These are phyloP conservation scores for Xylaria sp. DNA, from an alignment of 495 filamentous ascomycete species.

Conservation along the genomic window DNA sequence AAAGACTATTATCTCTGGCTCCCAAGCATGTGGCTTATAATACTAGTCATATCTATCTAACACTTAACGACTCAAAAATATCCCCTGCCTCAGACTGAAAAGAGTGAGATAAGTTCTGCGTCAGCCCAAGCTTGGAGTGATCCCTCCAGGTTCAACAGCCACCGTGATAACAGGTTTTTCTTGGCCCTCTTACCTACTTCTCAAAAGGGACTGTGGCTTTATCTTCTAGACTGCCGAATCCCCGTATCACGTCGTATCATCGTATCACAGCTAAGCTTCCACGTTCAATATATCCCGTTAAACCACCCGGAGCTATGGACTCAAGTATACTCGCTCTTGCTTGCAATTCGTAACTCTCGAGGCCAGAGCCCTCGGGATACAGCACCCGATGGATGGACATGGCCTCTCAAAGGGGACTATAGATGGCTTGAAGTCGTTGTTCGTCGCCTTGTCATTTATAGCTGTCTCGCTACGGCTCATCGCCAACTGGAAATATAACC, in stretches of 20 bases:
- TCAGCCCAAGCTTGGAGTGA: constrained; percentile 4
- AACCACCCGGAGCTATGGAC: constrained; percentile 16
- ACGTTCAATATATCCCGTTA: constrained; percentile 1
- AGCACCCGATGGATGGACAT: background rate
- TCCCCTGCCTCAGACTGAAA: background rate
- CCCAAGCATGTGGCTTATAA: constrained; percentile 16
- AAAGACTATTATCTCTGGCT: background rate
- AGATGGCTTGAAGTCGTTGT: constrained; percentile 25
- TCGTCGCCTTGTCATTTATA: constrained; percentile 12
- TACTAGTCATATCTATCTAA: background rate
- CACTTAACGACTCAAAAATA: background rate
- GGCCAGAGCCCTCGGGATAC: background rate
- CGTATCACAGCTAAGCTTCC: background rate
- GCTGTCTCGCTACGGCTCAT: constrained; percentile 23
- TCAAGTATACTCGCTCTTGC: background rate
- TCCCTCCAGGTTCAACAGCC: background rate
- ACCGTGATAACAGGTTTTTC: background rate
- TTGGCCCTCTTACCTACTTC: background rate
- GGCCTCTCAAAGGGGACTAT: background rate
- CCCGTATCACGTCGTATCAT: background rate
- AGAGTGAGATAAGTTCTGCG: constrained; percentile 3
- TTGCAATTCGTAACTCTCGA: constrained; percentile 2
- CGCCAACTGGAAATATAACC: constrained; percentile 25
- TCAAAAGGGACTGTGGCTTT: constrained; percentile 10
- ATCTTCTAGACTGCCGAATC: background rate